Conservation (phyloP, 1,284 basidiomycete genomes). For the Marasmius sp. region DNA sequence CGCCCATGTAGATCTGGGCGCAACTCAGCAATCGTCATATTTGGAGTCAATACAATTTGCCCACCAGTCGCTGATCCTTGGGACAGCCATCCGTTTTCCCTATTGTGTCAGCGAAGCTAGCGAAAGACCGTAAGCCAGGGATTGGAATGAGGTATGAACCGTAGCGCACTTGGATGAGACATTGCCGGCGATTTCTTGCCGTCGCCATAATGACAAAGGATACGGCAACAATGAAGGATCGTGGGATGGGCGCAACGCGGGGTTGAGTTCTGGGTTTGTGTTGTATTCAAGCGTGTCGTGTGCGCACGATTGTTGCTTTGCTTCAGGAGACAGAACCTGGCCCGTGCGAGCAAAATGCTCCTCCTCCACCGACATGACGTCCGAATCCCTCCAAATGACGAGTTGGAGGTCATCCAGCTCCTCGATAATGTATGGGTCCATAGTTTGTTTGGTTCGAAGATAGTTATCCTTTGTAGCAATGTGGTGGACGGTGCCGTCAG, state of each 20-base stretch:
- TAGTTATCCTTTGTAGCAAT: conserved; percentile 76
- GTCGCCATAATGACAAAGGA: conserved; percentile 35
- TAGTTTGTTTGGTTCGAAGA: conserved; percentile 52
- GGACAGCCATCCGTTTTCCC: conserved; percentile 76
- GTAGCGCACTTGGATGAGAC: conserved; percentile 45
- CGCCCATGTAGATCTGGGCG: conserved; percentile 71
- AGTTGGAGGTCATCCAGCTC: conserved; percentile 45
- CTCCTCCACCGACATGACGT: conserved; percentile 55
- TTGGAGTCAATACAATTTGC: conserved; percentile 25
- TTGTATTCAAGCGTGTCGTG: conserved; percentile 76
- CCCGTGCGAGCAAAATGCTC: conserved; percentile 27
- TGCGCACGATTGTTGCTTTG: conserved; percentile 48
- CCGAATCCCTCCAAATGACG: conserved; percentile 74
- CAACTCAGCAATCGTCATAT: conserved; percentile 1
- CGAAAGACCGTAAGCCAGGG: conserved; percentile 5
- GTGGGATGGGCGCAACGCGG: conserved; percentile 39
- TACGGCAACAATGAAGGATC: conserved; percentile 31
- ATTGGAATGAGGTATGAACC: conserved; percentile 9
- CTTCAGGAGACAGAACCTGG: conserved; percentile 1
- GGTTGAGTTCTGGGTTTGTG: conserved; percentile 55
- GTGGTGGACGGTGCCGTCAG: conserved; percentile 70
- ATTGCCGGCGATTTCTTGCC: conserved; percentile 59
- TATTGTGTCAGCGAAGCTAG: conserved; percentile 69
- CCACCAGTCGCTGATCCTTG: conserved; percentile 68
- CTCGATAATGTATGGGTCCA: conserved; percentile 53